Evolutionary conservation across 2,329 filamentous ascomycete species (phyloP).

Genomic region (Tolypocladium tropicale): DNA sequence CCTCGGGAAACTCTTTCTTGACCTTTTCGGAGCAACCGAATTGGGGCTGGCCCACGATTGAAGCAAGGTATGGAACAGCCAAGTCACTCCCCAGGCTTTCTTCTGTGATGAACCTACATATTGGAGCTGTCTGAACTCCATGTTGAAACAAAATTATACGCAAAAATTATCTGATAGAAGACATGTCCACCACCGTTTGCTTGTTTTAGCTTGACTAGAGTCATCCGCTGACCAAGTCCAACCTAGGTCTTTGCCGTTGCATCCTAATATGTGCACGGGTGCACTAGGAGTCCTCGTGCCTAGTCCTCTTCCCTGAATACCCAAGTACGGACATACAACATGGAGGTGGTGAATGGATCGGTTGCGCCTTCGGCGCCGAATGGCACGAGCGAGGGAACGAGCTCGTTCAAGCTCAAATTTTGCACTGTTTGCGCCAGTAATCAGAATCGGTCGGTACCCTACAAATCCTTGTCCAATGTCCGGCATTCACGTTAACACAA

Average conservation of each 20-base stretch:
- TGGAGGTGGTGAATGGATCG: slow-evolving; percentile 34
- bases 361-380: slow-evolving; percentile 24
- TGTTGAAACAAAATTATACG: slow-evolving; percentile 56
- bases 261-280: slow-evolving; percentile 12
- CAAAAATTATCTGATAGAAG: slow-evolving; percentile 31
- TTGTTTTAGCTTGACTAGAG: not conserved
- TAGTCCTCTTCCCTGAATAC: slow-evolving; percentile 4
- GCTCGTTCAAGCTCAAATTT: slow-evolving; percentile 83
- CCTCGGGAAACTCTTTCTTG: not conserved
- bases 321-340: slow-evolving; percentile 9
- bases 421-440: slow-evolving; percentile 99
- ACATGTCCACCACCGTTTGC: not conserved
- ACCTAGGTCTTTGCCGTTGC: not conserved
- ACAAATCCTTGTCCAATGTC: not conserved
- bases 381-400: slow-evolving; percentile 37
- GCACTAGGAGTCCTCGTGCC: not conserved
- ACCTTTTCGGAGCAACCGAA: not conserved
- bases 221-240: slow-evolving; percentile 1
- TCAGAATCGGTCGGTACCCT: slow-evolving; percentile 69
- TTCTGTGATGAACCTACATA: slow-evolving; percentile 43
- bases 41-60: not conserved
- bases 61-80: slow-evolving; percentile 11
- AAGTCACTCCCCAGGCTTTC: not conserved
- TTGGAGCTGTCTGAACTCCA: slow-evolving; percentile 69
- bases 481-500: slow-evolving; percentile 1